A percentile compares a stretch with the other conserved stretches of the same genome.
Conservation (phyloP, 305 asterid genomes). For the Caryopteris hybrid region DNA sequence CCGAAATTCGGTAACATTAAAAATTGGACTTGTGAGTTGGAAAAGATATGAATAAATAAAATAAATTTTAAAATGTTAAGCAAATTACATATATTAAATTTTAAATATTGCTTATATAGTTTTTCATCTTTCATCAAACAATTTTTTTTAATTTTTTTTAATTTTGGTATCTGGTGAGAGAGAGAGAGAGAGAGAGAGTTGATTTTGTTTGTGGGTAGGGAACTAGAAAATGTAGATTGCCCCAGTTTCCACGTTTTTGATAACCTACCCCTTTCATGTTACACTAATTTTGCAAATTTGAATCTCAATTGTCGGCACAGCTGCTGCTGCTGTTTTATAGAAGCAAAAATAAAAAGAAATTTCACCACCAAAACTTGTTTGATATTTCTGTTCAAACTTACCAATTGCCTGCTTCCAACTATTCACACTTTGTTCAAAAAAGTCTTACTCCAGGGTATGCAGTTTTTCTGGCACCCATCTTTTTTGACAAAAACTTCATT, state of each 20-base stretch:
- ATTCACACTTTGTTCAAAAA: background rate
- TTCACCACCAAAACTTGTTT: too few relatives aligned
- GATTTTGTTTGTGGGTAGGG: background rate
- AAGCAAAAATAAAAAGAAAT: too few relatives aligned
- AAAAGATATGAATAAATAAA: too few relatives aligned
- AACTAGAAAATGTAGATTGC: background rate
- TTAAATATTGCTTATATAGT: too few relatives aligned
- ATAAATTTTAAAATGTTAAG: too few relatives aligned
- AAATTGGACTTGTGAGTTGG: too few relatives aligned
- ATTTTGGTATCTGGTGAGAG: too few relatives aligned
- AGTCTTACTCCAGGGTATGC: background rate
- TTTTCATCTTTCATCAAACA: too few relatives aligned
- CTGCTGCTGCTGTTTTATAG: background rate
- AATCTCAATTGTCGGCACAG: slow-evolving; percentile 17
- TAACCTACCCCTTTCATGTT: slow-evolving; percentile 8
- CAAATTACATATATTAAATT: too few relatives aligned
- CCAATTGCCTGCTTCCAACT: background rate
- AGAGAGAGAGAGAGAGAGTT: background rate
- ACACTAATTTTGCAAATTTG: background rate
- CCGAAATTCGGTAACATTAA: too few relatives aligned
- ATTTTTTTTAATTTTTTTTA: too few relatives aligned
- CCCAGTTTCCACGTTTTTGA: slow-evolving; percentile 13
- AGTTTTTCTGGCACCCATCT: background rate
- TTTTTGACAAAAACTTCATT: slow-evolving; percentile 7
- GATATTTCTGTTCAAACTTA: too few relatives aligned